Conservation (phyloP, 2,329 filamentous ascomycete genomes). For the Dactylellina drechsleri region DNA sequence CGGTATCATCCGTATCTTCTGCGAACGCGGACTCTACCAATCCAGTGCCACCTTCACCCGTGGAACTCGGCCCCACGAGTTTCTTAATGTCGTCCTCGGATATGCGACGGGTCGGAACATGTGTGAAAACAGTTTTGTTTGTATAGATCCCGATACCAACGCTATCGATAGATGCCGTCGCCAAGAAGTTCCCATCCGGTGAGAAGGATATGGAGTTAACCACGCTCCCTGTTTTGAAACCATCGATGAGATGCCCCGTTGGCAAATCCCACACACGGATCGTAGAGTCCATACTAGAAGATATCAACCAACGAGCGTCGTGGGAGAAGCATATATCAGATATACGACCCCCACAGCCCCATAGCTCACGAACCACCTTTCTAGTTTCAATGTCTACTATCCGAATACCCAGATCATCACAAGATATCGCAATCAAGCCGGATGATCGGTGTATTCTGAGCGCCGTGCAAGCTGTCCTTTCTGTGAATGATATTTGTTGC, state of each 20-base stretch:
- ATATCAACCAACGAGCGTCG: conserved; percentile 92
- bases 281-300: conserved; percentile 81
- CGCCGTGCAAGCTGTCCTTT: conserved; percentile 77
- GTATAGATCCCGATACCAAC: conserved; percentile 93
- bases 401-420: conserved; percentile 86
- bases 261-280: conserved; percentile 94
- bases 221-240: conserved; percentile 79
- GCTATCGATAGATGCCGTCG: conserved; percentile 81
- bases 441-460: conserved; percentile 84
- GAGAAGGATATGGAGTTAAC: conserved; percentile 91
- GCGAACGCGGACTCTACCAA: conserved; percentile 80
- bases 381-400: conserved; percentile 90
- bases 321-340: conserved; percentile 89
- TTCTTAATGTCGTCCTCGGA: conserved; percentile 77
- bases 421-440: conserved; percentile 86
- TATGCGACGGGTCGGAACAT: conserved; percentile 85
- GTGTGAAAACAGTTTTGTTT: conserved; percentile 88
- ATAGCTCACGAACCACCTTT: conserved; percentile 90
- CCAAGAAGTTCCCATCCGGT: conserved; percentile 89
- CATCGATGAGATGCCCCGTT: conserved; percentile 93
- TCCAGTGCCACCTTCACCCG: conserved; percentile 81
- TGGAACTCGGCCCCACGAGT: conserved; percentile 76
- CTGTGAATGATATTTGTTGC: conserved; percentile 84
- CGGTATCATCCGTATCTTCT: conserved; percentile 65
- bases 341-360: conserved; percentile 78